Evolutionary conservation across 768 basidiomycete species (phyloP), one percentile per base, ranked within the genome.

Genomic region (Mycena galericulata): DNA sequence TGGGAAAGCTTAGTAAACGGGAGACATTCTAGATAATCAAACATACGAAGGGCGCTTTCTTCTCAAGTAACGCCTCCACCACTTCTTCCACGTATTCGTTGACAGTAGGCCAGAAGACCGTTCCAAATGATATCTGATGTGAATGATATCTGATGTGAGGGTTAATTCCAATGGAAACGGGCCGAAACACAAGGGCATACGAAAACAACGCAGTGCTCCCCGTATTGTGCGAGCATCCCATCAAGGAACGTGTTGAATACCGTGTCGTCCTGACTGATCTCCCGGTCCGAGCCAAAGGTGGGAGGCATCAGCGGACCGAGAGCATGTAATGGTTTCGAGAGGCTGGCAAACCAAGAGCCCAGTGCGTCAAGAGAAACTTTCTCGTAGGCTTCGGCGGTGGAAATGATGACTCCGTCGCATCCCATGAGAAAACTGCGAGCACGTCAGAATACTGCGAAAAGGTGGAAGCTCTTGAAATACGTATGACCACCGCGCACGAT

Each of bases 11-110:
- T 32, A 20, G 8, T n/a, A 17, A 32, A 24, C 27, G 32, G n/a
- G n/a, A n/a, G n/a, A n/a, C n/a, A n/a, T n/a, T n/a, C n/a, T n/a
- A n/a, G n/a, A n/a, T n/a, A n/a, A n/a, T n/a, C n/a, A n/a, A 2
- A 67, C 71, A n/a, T 17, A 73, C 73, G 30, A 75, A 75, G 20
- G 71, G 72, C 7, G 65, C 58, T 34, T 69, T 41, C 36, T 65
- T 65, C 18, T 75, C 75, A 4, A 72, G 43, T 9, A 74, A 47
- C 8, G 68, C 61, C 3, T 70, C 67, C 7, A 73, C 36, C 40
- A 73, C 61, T 41, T 59, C 69, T 2, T 73, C 67, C 4, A 65
- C 10, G 14, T 65, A n/a, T 6, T 49, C 34, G 2, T 4, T 24
- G 14, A 58, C 64, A n/a, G 57, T 72, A 17, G 75, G 73, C 56